Evolutionary conservation across 2,329 filamentous ascomycete genomes (phyloP), one percentile per base, ranked within the genome.

Genomic region (Monosporascus sp.): DNA sequence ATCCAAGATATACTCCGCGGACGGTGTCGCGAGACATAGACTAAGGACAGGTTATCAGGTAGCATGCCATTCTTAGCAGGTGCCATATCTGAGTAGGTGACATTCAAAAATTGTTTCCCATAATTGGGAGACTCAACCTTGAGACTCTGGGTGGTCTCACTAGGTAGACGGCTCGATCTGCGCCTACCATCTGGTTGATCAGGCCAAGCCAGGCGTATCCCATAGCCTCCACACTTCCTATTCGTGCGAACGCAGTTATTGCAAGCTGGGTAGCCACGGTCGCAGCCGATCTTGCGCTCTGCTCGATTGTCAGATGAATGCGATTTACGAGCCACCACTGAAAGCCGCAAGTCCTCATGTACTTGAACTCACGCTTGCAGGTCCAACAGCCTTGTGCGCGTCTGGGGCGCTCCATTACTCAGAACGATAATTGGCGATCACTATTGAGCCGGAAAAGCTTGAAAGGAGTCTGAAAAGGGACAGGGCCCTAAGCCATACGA

Each of bases 211-310:
- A 78, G 70, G 41, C 74, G 74, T 39, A 77, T 62, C 5, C 70
- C 72, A 56, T 77, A 78, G 43, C 75, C 74, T 51, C 71, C 54
- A 58, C 75, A 78, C 54, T 65, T 52, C 54, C 75, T 68, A 18
- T 69, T 68, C 2, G 74, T 72, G 22, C 71, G 67, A 15, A 65
- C 63, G 57, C 76, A 78, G 59, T 76, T 77, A 47, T 69, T 65
- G 63, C 76, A 78, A 22, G 61, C 57, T 3, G 76, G 75, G 24
- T 72, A 63, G 15, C 65, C 63, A 50, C 71, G 70, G 61, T 78
- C 76, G 56, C 76, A 77, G 45, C 74, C 74, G 54, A 77, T 73
- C 60, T 77, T 77, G 52, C 74, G 73, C 55, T 70, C 75, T 77
- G 61, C 41, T 41, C 38, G 41, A 51, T 31, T 24, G 52, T 36